A percentile compares a stretch with the other conserved stretches of the same genome.
phyloP scores from a whole-genome alignment of 805 yeast species.

The Ogataea glucozyma region DNA sequence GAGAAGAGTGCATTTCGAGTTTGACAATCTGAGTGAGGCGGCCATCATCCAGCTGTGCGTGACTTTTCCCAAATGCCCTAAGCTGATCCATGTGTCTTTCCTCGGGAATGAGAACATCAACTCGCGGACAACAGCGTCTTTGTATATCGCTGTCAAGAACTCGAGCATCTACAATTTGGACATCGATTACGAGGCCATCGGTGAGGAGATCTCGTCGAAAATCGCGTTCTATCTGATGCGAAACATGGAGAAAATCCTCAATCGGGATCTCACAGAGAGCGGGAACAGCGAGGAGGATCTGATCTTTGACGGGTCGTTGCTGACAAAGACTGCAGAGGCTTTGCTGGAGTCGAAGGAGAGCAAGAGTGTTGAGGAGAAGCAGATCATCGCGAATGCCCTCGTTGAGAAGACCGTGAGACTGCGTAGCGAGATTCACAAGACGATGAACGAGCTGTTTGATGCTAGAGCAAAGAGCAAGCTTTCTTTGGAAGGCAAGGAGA shows the following conservation, averaged over 20 bases:
- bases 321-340: slow-evolving; percentile 73
- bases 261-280: slow-evolving; percentile 29
- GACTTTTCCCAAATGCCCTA: slow-evolving; percentile 48
- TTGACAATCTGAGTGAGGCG: slow-evolving; percentile 48
- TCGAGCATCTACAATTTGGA: slow-evolving; percentile 54
- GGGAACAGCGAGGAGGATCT: slow-evolving; percentile 51
- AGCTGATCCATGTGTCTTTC: slow-evolving; percentile 53
- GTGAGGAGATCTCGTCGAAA: slow-evolving; percentile 53
- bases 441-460: slow-evolving; percentile 51
- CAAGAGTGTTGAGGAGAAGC: slow-evolving; percentile 39
- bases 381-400: slow-evolving; percentile 49
- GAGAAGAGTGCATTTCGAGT: slow-evolving; percentile 55
- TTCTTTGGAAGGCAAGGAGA: slow-evolving; percentile 57
- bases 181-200: slow-evolving; percentile 52
- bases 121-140: slow-evolving; percentile 45
- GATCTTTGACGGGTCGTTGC: slow-evolving; percentile 71
- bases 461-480: slow-evolving; percentile 47
- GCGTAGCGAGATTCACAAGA: slow-evolving; percentile 50
- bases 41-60: slow-evolving; percentile 50
- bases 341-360: slow-evolving; percentile 45
- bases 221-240: slow-evolving; percentile 58
- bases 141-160: slow-evolving; percentile 51
- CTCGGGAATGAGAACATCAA: slow-evolving; percentile 51
- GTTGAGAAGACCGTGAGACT: slow-evolving; percentile 52
- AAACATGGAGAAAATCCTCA: slow-evolving; percentile 51